Conservation (phyloP, 495 filamentous ascomycete genomes). For the Durotheca rogersii region DNA sequence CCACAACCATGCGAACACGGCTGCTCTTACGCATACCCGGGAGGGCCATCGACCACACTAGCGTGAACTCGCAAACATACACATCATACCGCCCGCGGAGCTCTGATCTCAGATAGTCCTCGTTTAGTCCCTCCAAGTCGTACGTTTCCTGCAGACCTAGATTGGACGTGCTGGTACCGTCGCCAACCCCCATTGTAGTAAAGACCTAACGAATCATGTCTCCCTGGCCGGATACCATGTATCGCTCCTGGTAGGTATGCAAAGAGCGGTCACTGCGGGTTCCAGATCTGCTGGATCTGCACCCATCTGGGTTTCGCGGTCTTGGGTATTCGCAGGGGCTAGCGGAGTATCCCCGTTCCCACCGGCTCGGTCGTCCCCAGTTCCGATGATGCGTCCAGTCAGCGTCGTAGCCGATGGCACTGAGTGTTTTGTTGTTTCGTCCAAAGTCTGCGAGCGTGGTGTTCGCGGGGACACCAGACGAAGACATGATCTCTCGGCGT, state of each 20-base stretch:
- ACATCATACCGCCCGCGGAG: not conserved
- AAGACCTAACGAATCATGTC: not conserved
- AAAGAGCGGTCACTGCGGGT: constrained; percentile 30
- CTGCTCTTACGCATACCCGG: constrained; percentile 25
- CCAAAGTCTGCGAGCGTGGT: constrained; percentile 26
- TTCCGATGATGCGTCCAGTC: constrained; percentile 33
- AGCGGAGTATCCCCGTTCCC: constrained; percentile 9
- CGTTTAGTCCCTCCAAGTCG: constrained; percentile 30
- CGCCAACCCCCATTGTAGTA: not conserved
- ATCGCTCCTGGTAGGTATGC: not conserved
- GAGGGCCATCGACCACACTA: constrained; percentile 27
- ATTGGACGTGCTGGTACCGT: constrained; percentile 6
- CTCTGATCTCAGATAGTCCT: constrained; percentile 17
- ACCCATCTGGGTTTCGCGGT: constrained; percentile 29
- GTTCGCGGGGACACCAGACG: constrained; percentile 14
- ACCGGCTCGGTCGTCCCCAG: constrained; percentile 24
- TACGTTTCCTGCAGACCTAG: constrained; percentile 30
- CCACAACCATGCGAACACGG: constrained; percentile 22
- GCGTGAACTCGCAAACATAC: constrained; percentile 13
- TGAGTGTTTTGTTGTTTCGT: constrained; percentile 28
- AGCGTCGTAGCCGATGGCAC: constrained; percentile 32
- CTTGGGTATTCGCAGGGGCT: constrained; percentile 21
- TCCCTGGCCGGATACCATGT: not conserved
- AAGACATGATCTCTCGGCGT: constrained; percentile 21
- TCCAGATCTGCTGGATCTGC: constrained; percentile 25